phyloP scores from a whole-genome alignment of 2,329 filamentous ascomycete genomes.

The Incumbomyces lentus region DNA sequence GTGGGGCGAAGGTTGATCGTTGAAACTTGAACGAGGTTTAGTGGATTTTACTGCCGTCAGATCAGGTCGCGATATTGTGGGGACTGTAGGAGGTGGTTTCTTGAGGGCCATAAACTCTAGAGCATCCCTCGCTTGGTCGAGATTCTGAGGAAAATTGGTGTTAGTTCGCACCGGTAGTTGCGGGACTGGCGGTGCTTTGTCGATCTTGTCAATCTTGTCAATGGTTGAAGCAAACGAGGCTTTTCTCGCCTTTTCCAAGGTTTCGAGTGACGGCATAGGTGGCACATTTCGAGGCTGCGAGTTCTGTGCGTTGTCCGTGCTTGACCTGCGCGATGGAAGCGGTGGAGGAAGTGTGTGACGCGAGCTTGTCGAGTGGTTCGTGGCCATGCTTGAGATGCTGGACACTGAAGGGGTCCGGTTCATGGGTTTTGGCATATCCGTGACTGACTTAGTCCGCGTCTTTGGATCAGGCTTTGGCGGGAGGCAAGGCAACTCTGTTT shows the following conservation, averaged over 20 bases:
- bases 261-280: slow-evolving; percentile 25
- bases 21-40: slow-evolving; percentile 31
- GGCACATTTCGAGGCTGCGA: slow-evolving; percentile 17
- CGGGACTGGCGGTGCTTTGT: slow-evolving; percentile 9
- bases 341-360: slow-evolving; percentile 3
- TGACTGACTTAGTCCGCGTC: slow-evolving; percentile 21
- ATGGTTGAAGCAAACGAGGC: slow-evolving; percentile 39
- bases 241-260: slow-evolving; percentile 28
- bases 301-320: background rate
- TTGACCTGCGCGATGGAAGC: background rate
- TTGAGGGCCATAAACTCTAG: background rate
- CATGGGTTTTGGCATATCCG: slow-evolving; percentile 29
- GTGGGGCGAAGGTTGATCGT: slow-evolving; percentile 13
- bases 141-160: slow-evolving; percentile 8
- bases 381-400: slow-evolving; percentile 9
- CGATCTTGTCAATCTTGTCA: slow-evolving; percentile 25
- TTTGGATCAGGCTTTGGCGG: slow-evolving; percentile 35
- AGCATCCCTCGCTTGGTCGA: background rate
- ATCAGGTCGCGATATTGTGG: slow-evolving; percentile 47
- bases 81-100: slow-evolving; percentile 38
- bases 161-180: slow-evolving; percentile 6
- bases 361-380: slow-evolving; percentile 8
- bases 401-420: slow-evolving; percentile 28
- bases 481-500: slow-evolving; percentile 43
- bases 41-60: slow-evolving; percentile 45